Base-by-base conservation (phyloP, 2,329 filamentous ascomycete genomes). In the Arthrocladium fulminans region DNA sequence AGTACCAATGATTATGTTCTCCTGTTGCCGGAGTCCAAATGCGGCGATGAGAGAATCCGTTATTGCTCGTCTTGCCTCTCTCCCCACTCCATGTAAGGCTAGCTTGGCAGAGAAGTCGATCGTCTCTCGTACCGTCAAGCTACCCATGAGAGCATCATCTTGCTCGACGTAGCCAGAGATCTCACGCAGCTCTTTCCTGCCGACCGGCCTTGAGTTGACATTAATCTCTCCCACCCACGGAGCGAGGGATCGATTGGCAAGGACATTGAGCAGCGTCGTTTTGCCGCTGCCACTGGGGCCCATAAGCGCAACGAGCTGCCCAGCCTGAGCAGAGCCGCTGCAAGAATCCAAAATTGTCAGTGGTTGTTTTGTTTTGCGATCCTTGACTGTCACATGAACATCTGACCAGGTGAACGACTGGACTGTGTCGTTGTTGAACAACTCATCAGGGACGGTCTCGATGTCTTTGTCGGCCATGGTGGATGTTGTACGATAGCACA, bases 91-190 rank as follows among this genome's bases (percentile, higher is more conserved):
- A 19, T 68, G 73, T 57, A 83, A 58, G 51, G 80, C 67, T 3
- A 94, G 75, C 23, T 83, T 76, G 0, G 86, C 84, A 0, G 86
- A 83, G 63, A 94, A 94, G 53, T 80, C 69, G 51, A 94, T 67
- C 0, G 87, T 94, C 69, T 94, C 88, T 23, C 76, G 73, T 7
- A 90, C 85, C 0, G 87, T 94, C 54, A 94, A 70, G 0, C 83
- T 83, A 3, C 87, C 88, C 44, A 90, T 84, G 10, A 94, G 73
- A 1, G 86, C 83, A 69, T 94, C 88, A 55, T 94, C 86, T 64
- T 94, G 88, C 68, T 94, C 88, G 19, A 94, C 88, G 60, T 88
- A 94, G 40, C 80, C 80, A 47, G 78, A 83, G 43, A 90, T 72
- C 41, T 77, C 72, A 15, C 79, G 77, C 56, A 90, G 83, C 0